These are phyloP conservation scores for Cercospora brassicicola DNA, from an alignment of 2,329 filamentous ascomycete species.

Conservation along the genomic window DNA sequence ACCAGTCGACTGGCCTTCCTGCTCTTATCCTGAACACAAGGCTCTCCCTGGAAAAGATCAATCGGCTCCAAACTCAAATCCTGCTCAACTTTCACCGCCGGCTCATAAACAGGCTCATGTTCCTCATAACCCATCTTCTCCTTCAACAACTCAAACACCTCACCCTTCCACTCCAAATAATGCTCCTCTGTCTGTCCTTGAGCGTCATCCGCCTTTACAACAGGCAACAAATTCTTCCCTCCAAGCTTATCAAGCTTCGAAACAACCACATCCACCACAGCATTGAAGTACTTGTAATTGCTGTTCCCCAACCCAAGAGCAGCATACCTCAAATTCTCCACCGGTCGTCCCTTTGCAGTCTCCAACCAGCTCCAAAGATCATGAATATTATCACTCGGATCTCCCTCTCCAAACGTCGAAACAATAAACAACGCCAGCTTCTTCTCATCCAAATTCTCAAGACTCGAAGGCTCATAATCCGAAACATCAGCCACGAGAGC, in stretches of 20 bases:
- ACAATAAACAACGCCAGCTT: slow-evolving; percentile 33
- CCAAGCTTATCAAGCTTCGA: slow-evolving; percentile 39
- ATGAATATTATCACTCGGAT: slow-evolving; percentile 53
- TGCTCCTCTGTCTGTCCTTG: slow-evolving; percentile 47
- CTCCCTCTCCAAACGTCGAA: slow-evolving; percentile 37
- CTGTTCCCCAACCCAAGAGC: slow-evolving; percentile 50
- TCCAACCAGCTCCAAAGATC: slow-evolving; percentile 40
- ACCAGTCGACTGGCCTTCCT: slow-evolving; percentile 31
- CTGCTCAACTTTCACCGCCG: slow-evolving; percentile 35
- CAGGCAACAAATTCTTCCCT: slow-evolving; percentile 37
- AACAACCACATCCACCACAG: slow-evolving; percentile 43
- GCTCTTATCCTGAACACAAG: slow-evolving; percentile 21
- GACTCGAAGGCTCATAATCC: not conserved
- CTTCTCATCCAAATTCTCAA: not conserved
- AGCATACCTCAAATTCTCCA: slow-evolving; percentile 40
- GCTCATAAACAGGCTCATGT: slow-evolving; percentile 39
- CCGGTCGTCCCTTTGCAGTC: slow-evolving; percentile 22
- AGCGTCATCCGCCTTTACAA: slow-evolving; percentile 45
- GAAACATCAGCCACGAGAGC: not conserved
- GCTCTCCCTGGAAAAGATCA: slow-evolving; percentile 36
- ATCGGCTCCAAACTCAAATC: slow-evolving; percentile 30
- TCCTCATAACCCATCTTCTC: slow-evolving; percentile 38
- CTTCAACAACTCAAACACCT: slow-evolving; percentile 38
- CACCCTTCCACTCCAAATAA: slow-evolving; percentile 47
- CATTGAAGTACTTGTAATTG: slow-evolving; percentile 52